A percentile compares a stretch with the other conserved stretches of the same genome.
These are phyloP conservation scores for Coprinopsis cinerea DNA, from an alignment of 768 basidiomycete species.

Conservation along the genomic window DNA sequence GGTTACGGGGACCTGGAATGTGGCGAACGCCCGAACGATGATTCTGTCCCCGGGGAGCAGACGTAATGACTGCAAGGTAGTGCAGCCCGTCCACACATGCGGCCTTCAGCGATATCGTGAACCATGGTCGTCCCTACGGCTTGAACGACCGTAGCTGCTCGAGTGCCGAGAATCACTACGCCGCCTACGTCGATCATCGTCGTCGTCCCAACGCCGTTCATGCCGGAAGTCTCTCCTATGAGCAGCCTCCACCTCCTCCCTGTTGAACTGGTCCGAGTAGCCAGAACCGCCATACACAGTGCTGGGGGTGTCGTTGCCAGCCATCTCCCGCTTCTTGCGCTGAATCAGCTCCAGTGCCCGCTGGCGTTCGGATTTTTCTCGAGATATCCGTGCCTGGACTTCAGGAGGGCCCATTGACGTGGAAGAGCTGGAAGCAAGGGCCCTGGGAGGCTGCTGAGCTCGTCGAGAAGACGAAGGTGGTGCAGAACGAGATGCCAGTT, in stretches of 20 bases:
- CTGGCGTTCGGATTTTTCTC: slow-evolving; percentile 71
- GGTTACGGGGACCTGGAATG: too few relatives aligned
- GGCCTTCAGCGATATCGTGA: background rate
- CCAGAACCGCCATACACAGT: slow-evolving; percentile 52
- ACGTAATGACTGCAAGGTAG: background rate
- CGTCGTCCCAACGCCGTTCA: slow-evolving; percentile 1
- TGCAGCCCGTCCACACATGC: background rate
- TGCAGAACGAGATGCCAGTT: slow-evolving; percentile 47
- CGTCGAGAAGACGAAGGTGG: slow-evolving; percentile 16
- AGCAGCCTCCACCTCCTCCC: slow-evolving; percentile 66
- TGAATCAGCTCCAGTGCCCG: slow-evolving; percentile 68
- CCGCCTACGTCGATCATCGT: background rate
- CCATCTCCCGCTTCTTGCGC: slow-evolving; percentile 58
- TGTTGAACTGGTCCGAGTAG: slow-evolving; percentile 69
- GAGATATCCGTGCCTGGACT: slow-evolving; percentile 53
- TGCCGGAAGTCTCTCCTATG: slow-evolving; percentile 35
- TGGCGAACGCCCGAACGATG: too few relatives aligned
- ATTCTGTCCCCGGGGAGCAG: too few relatives aligned
- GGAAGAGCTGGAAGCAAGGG: background rate
- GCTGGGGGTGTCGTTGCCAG: slow-evolving; percentile 64
- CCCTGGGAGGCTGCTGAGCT: background rate
- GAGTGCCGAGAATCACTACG: background rate
- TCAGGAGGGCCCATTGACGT: slow-evolving; percentile 27
- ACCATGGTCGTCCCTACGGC: background rate
- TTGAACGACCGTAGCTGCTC: background rate